A percentile compares a stretch with the other conserved stretches of the same genome.
phyloP scores from a whole-genome alignment of 495 filamentous ascomycete species.

The Chlorociboria aeruginascens region DNA sequence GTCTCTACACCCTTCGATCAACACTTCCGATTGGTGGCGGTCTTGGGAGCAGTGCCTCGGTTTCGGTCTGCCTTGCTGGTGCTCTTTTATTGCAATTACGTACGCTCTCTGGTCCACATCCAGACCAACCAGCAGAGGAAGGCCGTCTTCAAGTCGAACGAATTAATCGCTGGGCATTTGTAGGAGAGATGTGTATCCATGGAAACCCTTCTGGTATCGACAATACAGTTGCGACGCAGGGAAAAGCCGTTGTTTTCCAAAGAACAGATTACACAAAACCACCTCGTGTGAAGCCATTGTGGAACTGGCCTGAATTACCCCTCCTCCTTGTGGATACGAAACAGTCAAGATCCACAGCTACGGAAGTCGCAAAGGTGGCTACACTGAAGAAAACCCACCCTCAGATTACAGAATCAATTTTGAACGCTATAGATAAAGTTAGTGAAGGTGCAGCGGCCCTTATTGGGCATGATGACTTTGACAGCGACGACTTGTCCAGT shows the following conservation, averaged over 20 bases:
- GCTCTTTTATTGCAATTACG: conserved; percentile 82
- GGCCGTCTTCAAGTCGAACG: conserved; percentile 76
- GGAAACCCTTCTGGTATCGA: conserved; percentile 94
- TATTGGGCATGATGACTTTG: conserved; percentile 51
- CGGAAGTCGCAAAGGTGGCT: conserved; percentile 78
- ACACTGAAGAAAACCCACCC: conserved; percentile 56
- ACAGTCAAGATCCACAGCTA: conserved; percentile 67
- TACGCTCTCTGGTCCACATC: conserved; percentile 76
- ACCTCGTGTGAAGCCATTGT: conserved; percentile 62
- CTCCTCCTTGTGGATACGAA: conserved; percentile 81
- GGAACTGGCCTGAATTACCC: conserved; percentile 80
- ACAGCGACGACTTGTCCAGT: conserved; percentile 41
- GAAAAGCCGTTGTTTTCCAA: conserved; percentile 86
- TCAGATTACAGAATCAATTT: conserved; percentile 58
- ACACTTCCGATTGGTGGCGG: conserved; percentile 90
- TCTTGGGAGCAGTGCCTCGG: conserved; percentile 84
- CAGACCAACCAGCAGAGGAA: conserved; percentile 73
- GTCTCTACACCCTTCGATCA: conserved; percentile 82
- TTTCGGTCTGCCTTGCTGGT: conserved; percentile 77
- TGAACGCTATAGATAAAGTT: conserved; percentile 75
- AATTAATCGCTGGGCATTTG: conserved; percentile 95
- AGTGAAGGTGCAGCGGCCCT: conserved; percentile 61
- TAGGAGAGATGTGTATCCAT: conserved; percentile 93
- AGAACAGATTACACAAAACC: conserved; percentile 66
- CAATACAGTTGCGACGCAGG: conserved; percentile 89